Evolutionary conservation across 1,284 basidiomycete species (phyloP).

Genomic region (Rhodotorula sp.): DNA sequence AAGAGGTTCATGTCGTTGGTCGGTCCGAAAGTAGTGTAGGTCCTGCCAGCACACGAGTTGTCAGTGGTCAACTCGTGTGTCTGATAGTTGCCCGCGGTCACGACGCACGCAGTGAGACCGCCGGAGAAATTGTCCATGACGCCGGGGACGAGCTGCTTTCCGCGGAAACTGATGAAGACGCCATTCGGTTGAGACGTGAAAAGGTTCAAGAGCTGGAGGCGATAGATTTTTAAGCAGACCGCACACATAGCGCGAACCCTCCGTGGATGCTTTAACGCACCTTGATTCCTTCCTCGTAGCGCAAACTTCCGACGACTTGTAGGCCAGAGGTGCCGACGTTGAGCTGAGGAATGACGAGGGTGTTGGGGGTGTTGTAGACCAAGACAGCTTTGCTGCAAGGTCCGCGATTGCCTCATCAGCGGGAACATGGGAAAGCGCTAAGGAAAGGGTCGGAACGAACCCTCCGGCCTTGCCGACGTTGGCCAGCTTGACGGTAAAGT

Average conservation of each 20-base stretch:
- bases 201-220: constrained; percentile 21
- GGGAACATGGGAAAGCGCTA: too few relatives aligned
- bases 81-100: background rate
- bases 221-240: background rate
- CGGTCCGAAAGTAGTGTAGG: constrained; percentile 61
- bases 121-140: constrained; percentile 54
- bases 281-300: constrained; percentile 23
- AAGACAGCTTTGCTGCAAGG: constrained; percentile 19
- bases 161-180: constrained; percentile 21
- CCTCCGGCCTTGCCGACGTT: constrained; percentile 30
- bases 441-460: background rate
- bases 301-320: constrained; percentile 18
- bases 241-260: too few relatives aligned
- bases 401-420: background rate
- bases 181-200: background rate
- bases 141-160: constrained; percentile 12
- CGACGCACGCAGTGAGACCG: constrained; percentile 56
- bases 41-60: constrained; percentile 1
- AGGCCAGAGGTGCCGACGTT: constrained; percentile 19
- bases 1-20: constrained; percentile 62
- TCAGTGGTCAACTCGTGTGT: background rate
- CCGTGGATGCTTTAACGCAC: background rate
- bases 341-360: constrained; percentile 26
- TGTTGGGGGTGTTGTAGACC: constrained; percentile 29
- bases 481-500: constrained; percentile 27